Evolutionary conservation across 306 rosid species (phyloP), one percentile per base, ranked within the genome.

Genomic region (Gynostemma pentaphyllum): DNA sequence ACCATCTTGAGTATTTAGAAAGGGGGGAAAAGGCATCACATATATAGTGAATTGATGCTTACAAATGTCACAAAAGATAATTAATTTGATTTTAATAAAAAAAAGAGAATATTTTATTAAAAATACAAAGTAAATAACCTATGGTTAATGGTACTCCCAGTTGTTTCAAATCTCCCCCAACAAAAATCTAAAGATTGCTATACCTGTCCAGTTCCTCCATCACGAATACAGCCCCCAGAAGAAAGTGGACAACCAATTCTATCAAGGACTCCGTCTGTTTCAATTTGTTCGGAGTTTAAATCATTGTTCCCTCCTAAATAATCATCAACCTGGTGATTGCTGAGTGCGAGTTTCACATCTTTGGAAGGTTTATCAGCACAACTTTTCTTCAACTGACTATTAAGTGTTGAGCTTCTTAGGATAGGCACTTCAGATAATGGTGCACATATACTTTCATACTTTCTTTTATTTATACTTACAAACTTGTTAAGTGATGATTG

Each of bases 361-460:
- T 69, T 59, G 69, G 78, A 67, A 34, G 62, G 45, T 44, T 47
- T 67, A 71, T 74, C 88, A 67, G 82, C 42, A 72, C 65, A 49
- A 61, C 21, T 71, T 70, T 76, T 67, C 74, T 74, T 76, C 44
- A 49, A 69, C 68, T 71, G 82, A 70, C 46, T 45, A 15, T 60
- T 69, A 72, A 74, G 78, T 77, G 62, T 69, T 69, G 68, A 81
- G 76, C 79, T 92, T 78, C 96, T 86, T 15, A 86, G 84, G 64
- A 92, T 66, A 23, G 96, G 95, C 74, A 88, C 79, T 77, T 88
- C 98, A 74, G 98, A 85, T 78, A 92, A 72, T 52, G 86, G 41
- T 64, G 79, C 36, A 69, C 68, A 74, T 60, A 73, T 66, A 62
- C 56, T 66, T 62, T 82, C 98, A 44, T 62, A 78, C 76, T 79